phyloP scores from a whole-genome alignment of 352 stramenopile genomes.

The Globisporangium cederbergense region DNA sequence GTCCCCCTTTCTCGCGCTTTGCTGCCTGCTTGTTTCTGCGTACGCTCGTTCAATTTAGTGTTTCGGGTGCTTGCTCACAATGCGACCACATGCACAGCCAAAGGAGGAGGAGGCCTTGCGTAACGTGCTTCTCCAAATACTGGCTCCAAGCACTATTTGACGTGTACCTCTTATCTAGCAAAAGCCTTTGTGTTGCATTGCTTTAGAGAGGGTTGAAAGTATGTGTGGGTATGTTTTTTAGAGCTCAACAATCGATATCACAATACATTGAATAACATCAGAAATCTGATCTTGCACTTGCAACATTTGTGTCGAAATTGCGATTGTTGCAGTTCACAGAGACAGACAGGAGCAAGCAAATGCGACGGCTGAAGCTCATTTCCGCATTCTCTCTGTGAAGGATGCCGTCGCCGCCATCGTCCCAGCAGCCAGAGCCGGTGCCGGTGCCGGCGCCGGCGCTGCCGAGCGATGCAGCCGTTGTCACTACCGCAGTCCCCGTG shows the following conservation, averaged over 20 bases:
- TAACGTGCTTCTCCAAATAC: no score
- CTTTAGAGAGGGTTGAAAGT: no score
- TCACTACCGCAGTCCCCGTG: background rate
- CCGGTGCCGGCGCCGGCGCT: background rate
- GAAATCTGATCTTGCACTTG: no score
- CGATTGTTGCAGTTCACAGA: background rate
- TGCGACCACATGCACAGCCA: constrained; percentile 6
- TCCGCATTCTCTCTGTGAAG: constrained; percentile 2
- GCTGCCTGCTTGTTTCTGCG: constrained; percentile 2
- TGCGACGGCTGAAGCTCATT: background rate
- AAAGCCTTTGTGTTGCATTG: no score
- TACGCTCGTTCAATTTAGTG: background rate
- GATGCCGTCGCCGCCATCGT: background rate
- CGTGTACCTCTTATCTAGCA: no score
- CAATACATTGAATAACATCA: no score
- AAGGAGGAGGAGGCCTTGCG: background rate
- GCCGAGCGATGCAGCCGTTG: background rate
- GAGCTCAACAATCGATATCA: no score
- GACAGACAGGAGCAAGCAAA: no score
- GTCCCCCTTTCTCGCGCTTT: constrained; percentile 4
- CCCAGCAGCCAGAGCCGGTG: background rate
- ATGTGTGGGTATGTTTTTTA: no score
- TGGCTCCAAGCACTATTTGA: no score
- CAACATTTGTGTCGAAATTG: no score
- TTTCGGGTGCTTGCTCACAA: constrained; percentile 3